Percentiles rank a stretch among this genome's conserved stretches.
Evolutionary conservation across 2,329 filamentous ascomycete species (phyloP).

Genomic region (Coleophoma cylindrospora): DNA sequence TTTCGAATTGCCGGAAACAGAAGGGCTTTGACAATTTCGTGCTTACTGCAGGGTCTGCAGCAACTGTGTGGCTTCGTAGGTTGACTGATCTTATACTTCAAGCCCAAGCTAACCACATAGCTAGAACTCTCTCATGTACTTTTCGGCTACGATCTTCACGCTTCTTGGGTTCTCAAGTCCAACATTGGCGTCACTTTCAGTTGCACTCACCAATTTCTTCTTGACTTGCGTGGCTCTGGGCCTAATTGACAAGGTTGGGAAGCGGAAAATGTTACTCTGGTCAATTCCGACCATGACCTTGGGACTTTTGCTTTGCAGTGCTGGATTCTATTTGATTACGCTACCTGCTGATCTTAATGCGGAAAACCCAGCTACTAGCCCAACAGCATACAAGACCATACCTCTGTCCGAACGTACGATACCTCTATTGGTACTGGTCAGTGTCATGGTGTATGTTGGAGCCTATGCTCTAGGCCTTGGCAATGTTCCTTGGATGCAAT

Average conservation of each 20-base stretch:
- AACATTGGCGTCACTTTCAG: slow-evolving; percentile 72
- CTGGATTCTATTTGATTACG: slow-evolving; percentile 62
- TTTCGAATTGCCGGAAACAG: slow-evolving; percentile 57
- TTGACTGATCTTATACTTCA: slow-evolving; percentile 11
- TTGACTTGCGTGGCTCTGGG: slow-evolving; percentile 73
- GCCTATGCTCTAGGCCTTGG: slow-evolving; percentile 84
- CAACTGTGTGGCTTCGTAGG: slow-evolving; percentile 80
- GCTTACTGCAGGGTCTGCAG: slow-evolving; percentile 80
- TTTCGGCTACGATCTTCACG: slow-evolving; percentile 76
- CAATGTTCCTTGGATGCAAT: slow-evolving; percentile 95
- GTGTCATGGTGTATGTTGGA: slow-evolving; percentile 79
- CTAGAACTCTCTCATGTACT: slow-evolving; percentile 88
- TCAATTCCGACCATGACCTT: slow-evolving; percentile 81
- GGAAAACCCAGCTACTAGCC: slow-evolving; percentile 19
- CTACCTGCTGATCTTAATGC: slow-evolving; percentile 17
- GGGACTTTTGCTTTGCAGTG: slow-evolving; percentile 65
- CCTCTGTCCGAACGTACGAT: slow-evolving; percentile 26
- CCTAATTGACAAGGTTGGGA: slow-evolving; percentile 74
- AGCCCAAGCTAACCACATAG: slow-evolving; percentile 2
- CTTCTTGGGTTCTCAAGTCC: slow-evolving; percentile 74
- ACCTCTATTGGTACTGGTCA: slow-evolving; percentile 59
- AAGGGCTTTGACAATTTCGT: slow-evolving; percentile 77
- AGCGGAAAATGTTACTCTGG: slow-evolving; percentile 73
- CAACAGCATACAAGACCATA: slow-evolving; percentile 13
- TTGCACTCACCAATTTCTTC: slow-evolving; percentile 78